Evolutionary conservation across 169 alveolate species (phyloP).

Genomic region (Plasmodium vivax): DNA sequence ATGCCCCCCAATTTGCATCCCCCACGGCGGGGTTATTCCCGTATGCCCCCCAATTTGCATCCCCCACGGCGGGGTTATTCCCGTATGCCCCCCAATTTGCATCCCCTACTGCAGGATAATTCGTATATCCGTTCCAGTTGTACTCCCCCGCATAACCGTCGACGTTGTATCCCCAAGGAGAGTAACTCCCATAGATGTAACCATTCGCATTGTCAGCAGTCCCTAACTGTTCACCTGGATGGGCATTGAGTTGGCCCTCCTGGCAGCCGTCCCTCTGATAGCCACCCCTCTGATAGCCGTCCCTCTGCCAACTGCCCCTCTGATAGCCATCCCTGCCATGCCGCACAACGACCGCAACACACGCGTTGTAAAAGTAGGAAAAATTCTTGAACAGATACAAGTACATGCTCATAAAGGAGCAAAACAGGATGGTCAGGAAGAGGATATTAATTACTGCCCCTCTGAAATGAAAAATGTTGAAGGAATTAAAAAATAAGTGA

Average conservation of each 20-base stretch:
- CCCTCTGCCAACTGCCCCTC: background rate
- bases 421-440: slow-evolving; percentile 2
- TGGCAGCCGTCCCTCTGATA: background rate
- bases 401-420: slow-evolving; percentile 21
- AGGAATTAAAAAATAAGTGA: slow-evolving; percentile 71
- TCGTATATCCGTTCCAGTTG: background rate
- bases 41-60: no score
- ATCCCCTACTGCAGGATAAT: background rate
- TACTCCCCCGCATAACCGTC: background rate
- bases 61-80: background rate
- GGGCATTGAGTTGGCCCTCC: background rate
- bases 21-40: no score
- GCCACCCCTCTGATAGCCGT: background rate
- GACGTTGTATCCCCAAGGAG: background rate
- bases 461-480: slow-evolving; percentile 27
- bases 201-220: background rate
- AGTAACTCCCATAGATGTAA: background rate
- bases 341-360: background rate
- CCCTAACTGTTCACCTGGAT: background rate
- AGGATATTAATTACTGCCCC: slow-evolving; percentile 43
- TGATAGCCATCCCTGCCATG: background rate
- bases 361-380: slow-evolving; percentile 19
- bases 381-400: slow-evolving; percentile 17
- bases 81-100: background rate
- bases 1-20: no score